Evolutionary conservation across 208 protist genomes (phyloP).

Genomic region (Trypanosoma congolense): DNA sequence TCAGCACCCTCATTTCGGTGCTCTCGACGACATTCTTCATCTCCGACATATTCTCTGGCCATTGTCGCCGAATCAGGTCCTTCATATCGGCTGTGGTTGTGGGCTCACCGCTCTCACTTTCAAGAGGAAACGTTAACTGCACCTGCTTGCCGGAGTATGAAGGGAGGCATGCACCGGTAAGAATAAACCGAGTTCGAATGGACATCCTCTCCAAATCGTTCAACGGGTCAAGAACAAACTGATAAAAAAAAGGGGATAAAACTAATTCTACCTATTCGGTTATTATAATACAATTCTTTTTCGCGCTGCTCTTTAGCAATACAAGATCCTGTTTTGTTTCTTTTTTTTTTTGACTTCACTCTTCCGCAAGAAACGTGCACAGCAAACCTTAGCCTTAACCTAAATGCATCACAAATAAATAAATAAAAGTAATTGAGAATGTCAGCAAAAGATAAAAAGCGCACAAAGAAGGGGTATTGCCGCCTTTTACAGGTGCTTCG

Average conservation of each 20-base stretch:
- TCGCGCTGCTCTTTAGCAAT: no score
- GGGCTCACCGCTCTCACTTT: slow-evolving; percentile 26
- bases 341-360: no score
- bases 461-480: no score
- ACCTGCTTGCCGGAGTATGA: slow-evolving; percentile 64
- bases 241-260: background rate
- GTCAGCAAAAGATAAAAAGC: no score
- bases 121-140: slow-evolving; percentile 40
- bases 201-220: slow-evolving; percentile 5
- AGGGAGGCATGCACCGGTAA: slow-evolving; percentile 57
- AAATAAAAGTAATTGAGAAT: no score
- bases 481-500: no score
- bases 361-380: no score
- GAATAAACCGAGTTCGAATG: slow-evolving; percentile 56
- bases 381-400: no score
- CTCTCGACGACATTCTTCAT: slow-evolving; percentile 36
- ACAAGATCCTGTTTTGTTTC: no score
- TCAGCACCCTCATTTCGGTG: slow-evolving; percentile 48
- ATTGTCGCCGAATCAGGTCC: slow-evolving; percentile 43
- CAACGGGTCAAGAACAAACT: slow-evolving; percentile 9
- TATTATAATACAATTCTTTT: no score
- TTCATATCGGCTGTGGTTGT: slow-evolving; percentile 49
- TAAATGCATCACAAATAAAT: no score
- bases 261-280: no score
- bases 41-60: slow-evolving; percentile 52